phyloP scores from a whole-genome alignment of 106 monocot species.

The Ottelia alismoides region DNA sequence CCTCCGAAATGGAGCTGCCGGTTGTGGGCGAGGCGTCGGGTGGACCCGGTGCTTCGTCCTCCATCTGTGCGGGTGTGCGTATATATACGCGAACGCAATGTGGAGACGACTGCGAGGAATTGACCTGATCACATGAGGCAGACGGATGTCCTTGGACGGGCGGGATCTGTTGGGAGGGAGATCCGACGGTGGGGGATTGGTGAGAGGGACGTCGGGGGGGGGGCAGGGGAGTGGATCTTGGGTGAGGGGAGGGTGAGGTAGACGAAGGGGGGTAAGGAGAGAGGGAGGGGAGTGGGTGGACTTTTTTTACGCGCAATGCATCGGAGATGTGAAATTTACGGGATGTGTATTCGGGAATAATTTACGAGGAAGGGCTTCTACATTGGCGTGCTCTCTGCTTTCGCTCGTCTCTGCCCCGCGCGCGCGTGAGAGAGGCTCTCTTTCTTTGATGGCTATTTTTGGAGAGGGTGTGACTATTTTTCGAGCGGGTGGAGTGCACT shows the following conservation, averaged over 20 bases:
- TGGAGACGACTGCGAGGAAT: too few species aligned
- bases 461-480: too few species aligned
- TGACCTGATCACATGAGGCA: conserved; percentile 3
- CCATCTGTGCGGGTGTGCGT: conserved; percentile 1
- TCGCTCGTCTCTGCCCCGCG: too few species aligned
- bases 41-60: conserved; percentile 9
- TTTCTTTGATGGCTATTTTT: too few species aligned
- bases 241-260: not conserved
- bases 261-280: not conserved
- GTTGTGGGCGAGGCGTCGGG: not conserved
- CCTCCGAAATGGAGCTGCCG: conserved; percentile 28
- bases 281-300: not conserved
- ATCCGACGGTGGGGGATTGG: too few species aligned
- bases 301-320: too few species aligned
- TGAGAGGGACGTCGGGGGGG: not conserved
- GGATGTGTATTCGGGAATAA: too few species aligned
- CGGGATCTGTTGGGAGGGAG: not conserved
- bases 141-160: not conserved
- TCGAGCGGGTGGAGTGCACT: too few species aligned
- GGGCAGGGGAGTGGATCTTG: not conserved
- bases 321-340: too few species aligned
- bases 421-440: too few species aligned
- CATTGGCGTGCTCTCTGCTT: too few species aligned
- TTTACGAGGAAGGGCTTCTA: too few species aligned
- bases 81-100: not conserved